phyloP scores from a whole-genome alignment of 768 basidiomycete genomes.

The Agrocybe pediades region DNA sequence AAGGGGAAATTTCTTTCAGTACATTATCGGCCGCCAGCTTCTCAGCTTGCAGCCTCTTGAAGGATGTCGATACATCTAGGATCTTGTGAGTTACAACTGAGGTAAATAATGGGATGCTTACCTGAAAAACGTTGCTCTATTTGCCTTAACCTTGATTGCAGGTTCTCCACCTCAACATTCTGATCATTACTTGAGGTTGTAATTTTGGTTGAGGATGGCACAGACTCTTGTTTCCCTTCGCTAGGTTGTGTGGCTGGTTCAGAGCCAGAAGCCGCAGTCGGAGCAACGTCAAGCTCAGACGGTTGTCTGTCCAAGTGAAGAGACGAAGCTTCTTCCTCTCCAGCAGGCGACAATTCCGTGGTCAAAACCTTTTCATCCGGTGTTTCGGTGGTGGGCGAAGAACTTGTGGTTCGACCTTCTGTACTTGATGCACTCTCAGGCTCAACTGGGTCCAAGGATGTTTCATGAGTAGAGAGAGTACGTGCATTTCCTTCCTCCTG shows the following conservation, averaged over 20 bases:
- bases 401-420: too few species aligned
- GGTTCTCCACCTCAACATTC: conserved; percentile 46
- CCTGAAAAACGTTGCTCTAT: conserved; percentile 82
- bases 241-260: background rate
- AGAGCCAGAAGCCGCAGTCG: background rate
- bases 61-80: conserved; percentile 78
- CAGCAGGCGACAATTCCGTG: too few species aligned
- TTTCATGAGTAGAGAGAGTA: too few species aligned
- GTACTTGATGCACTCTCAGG: too few species aligned
- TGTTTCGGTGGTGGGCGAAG: too few species aligned
- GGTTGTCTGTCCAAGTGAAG: too few species aligned
- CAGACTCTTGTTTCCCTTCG: background rate
- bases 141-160: conserved; percentile 67
- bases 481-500: too few species aligned
- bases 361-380: too few species aligned
- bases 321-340: too few species aligned
- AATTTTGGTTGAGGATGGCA: background rate
- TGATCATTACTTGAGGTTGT: conserved; percentile 12
- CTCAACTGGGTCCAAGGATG: too few species aligned
- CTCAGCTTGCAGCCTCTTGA: conserved; percentile 75
- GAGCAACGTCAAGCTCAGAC: background rate
- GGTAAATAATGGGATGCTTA: conserved; percentile 25
- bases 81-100: conserved; percentile 2
- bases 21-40: conserved; percentile 68
- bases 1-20: conserved; percentile 69